Conservation (phyloP, 768 basidiomycete species). For the Hygrocybe punicea region DNA sequence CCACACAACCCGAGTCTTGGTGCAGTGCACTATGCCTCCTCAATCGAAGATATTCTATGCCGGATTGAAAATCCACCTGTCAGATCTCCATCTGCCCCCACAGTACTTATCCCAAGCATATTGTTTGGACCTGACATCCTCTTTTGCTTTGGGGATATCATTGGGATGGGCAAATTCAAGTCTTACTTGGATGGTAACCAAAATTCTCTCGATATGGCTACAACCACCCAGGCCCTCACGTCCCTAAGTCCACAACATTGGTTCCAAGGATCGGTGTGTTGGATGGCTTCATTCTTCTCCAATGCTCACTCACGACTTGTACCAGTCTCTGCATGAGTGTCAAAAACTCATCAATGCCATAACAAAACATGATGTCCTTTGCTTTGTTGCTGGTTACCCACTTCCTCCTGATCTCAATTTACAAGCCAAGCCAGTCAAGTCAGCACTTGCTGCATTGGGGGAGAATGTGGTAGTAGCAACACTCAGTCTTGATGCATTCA, state of each 20-base stretch:
- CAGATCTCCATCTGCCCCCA: too few relatives aligned
- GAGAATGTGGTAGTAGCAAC: too few relatives aligned
- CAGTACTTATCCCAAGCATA: conserved; percentile 8
- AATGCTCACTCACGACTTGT: too few relatives aligned
- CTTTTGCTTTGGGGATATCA: not conserved
- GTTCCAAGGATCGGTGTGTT: conserved; percentile 9
- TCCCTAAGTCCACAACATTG: conserved; percentile 14
- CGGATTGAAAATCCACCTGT: conserved; percentile 11
- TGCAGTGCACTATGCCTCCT: conserved; percentile 12
- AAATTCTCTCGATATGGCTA: conserved; percentile 1
- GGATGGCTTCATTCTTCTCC: conserved; percentile 6
- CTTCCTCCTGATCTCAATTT: too few relatives aligned
- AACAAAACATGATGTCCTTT: conserved; percentile 8
- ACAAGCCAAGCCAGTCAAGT: too few relatives aligned
- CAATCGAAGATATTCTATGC: too few relatives aligned
- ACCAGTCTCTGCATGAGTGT: too few relatives aligned
- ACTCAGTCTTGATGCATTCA: conserved; percentile 10
- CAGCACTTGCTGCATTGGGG: too few relatives aligned
- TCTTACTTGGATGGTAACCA: conserved; percentile 14
- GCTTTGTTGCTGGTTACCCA: conserved; percentile 14
- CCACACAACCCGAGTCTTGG: conserved; percentile 14
- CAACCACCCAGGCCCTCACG: conserved; percentile 6
- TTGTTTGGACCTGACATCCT: conserved; percentile 15
- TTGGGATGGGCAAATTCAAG: conserved; percentile 17
- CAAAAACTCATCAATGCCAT: conserved; percentile 16